These are phyloP conservation scores for Cyphellophora attinorum DNA, from an alignment of 2,329 filamentous ascomycete genomes.

Conservation along the genomic window DNA sequence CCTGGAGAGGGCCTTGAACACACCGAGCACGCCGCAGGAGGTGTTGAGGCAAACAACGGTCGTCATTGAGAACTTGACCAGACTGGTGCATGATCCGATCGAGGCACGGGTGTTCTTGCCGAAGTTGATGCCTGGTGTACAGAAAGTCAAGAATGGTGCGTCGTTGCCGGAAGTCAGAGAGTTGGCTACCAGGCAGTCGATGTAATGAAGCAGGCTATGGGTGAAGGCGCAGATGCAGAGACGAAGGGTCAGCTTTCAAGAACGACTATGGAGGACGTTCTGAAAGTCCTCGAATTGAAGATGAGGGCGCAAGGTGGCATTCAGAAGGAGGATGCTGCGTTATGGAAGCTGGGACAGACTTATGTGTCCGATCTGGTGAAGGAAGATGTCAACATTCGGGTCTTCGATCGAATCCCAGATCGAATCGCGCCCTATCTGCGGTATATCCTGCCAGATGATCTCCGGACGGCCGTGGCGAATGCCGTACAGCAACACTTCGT, in stretches of 20 bases:
- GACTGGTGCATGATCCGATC: slow-evolving; percentile 89
- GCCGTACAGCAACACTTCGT: slow-evolving; percentile 70
- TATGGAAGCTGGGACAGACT: slow-evolving; percentile 57
- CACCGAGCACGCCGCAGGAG: slow-evolving; percentile 81
- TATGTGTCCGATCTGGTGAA: slow-evolving; percentile 80
- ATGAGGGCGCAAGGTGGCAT: slow-evolving; percentile 60
- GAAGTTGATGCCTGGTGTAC: slow-evolving; percentile 87
- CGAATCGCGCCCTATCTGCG: slow-evolving; percentile 68
- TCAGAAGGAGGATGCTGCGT: slow-evolving; percentile 49
- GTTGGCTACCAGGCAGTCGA: slow-evolving; percentile 71
- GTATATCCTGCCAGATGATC: slow-evolving; percentile 54
- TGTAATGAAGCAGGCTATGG: slow-evolving; percentile 93
- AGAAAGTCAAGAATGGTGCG: slow-evolving; percentile 75
- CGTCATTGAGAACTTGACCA: slow-evolving; percentile 95
- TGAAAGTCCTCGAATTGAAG: slow-evolving; percentile 63
- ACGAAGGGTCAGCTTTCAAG: slow-evolving; percentile 50
- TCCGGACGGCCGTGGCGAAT: slow-evolving; percentile 57
- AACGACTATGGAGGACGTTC: slow-evolving; percentile 62
- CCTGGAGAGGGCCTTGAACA: slow-evolving; percentile 88
- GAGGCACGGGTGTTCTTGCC: slow-evolving; percentile 93
- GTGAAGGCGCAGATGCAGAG: slow-evolving; percentile 53
- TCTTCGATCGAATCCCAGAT: slow-evolving; percentile 60
- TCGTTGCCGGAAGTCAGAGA: slow-evolving; percentile 92
- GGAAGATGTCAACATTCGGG: slow-evolving; percentile 77
- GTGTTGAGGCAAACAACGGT: slow-evolving; percentile 92